phyloP scores from a whole-genome alignment of 73 alveolate genomes.

The Paramecium biaurelia region DNA sequence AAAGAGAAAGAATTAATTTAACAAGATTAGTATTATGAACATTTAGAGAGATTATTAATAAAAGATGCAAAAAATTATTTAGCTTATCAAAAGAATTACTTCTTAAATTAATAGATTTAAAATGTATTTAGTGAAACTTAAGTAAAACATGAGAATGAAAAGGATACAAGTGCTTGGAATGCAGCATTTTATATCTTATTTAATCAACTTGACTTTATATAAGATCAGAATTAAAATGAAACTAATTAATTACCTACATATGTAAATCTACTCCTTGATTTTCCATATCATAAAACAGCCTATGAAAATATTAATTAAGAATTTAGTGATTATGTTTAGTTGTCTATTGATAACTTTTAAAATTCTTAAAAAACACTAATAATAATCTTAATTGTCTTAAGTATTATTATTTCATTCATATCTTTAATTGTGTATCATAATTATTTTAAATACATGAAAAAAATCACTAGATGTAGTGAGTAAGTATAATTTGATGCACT shows the following conservation, averaged over 20 bases:
- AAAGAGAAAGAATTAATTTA: neutral
- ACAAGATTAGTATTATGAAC: neutral
- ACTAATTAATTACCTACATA: neutral
- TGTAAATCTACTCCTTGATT: neutral
- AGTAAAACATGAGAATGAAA: neutral
- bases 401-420: neutral
- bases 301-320: neutral
- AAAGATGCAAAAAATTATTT: slow-evolving; percentile 9
- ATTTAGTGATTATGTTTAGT: neutral
- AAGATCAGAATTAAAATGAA: neutral
- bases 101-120: neutral
- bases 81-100: neutral
- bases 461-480: slow-evolving; percentile 16
- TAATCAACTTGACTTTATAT: neutral
- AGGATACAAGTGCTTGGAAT: slow-evolving; percentile 22
- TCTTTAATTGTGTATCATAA: neutral
- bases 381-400: neutral
- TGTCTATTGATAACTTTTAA: neutral
- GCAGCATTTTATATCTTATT: neutral
- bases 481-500: neutral
- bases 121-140: neutral
- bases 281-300: neutral
- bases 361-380: neutral
- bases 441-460: neutral
- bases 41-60: neutral